A percentile compares a stretch with the other conserved stretches of the same genome.
phyloP scores from a whole-genome alignment of 2,329 filamentous ascomycete species.

The Alternaria sp. region DNA sequence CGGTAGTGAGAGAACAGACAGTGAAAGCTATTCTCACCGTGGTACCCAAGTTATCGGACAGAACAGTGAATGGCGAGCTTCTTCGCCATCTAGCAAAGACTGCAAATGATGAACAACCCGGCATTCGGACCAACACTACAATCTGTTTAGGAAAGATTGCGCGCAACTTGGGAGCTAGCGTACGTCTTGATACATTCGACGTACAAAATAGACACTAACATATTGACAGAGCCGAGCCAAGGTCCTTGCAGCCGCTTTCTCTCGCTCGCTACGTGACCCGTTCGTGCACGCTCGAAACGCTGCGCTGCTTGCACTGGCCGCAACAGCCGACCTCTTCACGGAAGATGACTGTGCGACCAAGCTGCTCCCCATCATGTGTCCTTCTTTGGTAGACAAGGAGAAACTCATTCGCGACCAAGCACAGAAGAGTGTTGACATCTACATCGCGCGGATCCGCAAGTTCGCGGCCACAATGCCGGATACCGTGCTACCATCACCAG shows the following conservation, averaged over 20 bases:
- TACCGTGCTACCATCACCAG: conserved; percentile 71
- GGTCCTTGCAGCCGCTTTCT: conserved; percentile 91
- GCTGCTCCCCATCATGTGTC: conserved; percentile 83
- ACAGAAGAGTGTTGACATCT: conserved; percentile 85
- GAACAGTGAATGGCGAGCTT: conserved; percentile 91
- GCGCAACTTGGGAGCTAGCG: conserved; percentile 75
- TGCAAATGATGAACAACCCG: conserved; percentile 95
- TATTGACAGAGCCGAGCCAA: conserved; percentile 73
- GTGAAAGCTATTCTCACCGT: conserved; percentile 91
- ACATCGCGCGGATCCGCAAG: conserved; percentile 82
- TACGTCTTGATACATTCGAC: conserved; percentile 34
- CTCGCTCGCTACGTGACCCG: conserved; percentile 85
- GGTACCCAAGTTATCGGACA: conserved; percentile 87
- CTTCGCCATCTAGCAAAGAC: conserved; percentile 91
- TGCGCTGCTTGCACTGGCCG: conserved; percentile 81
- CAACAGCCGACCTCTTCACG: conserved; percentile 82
- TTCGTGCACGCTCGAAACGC: conserved; percentile 95
- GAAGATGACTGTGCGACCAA: conserved; percentile 89
- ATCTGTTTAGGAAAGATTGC: conserved; percentile 97
- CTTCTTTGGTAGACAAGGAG: conserved; percentile 89
- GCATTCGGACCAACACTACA: conserved; percentile 96
- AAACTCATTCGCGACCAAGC: conserved; percentile 92
- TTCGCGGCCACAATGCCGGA: conserved; percentile 80
- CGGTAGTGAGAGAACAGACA: conserved; percentile 92
- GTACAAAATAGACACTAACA: conserved; percentile 12